Conservation (phyloP, 768 basidiomycete species). For the Tulasnella sp. region DNA sequence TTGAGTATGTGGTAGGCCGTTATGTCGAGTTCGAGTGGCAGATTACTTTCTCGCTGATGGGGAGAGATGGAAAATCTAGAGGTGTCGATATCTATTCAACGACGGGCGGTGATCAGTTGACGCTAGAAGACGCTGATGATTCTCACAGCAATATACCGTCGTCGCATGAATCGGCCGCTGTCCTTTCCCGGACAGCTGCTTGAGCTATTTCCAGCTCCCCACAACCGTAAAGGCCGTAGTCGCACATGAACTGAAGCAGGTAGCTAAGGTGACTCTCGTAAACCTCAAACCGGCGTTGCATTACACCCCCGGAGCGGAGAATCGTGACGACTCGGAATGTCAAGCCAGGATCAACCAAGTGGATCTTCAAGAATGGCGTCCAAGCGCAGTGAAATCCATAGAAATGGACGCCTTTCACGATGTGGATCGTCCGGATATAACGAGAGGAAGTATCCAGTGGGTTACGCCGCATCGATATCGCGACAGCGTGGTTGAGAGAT, state of each 20-base stretch:
- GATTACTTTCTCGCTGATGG: slow-evolving; percentile 31
- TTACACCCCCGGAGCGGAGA: slow-evolving; percentile 70
- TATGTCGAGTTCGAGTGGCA: slow-evolving; percentile 75
- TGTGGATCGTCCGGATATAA: slow-evolving; percentile 53
- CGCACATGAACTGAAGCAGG: slow-evolving; percentile 84
- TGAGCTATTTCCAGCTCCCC: slow-evolving; percentile 65
- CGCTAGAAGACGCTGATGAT: slow-evolving; percentile 52
- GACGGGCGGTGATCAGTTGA: background rate
- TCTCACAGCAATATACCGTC: slow-evolving; percentile 33
- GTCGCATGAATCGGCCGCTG: slow-evolving; percentile 23
- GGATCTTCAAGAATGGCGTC: slow-evolving; percentile 80
- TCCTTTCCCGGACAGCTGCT: slow-evolving; percentile 29
- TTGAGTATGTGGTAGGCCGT: slow-evolving; percentile 79
- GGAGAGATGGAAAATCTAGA: slow-evolving; percentile 9
- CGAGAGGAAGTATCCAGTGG: slow-evolving; percentile 23
- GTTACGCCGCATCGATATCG: slow-evolving; percentile 46
- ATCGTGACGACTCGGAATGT: slow-evolving; percentile 62
- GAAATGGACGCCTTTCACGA: slow-evolving; percentile 92
- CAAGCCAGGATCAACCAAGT: slow-evolving; percentile 45
- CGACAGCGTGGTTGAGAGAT: slow-evolving; percentile 80
- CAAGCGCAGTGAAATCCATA: slow-evolving; percentile 87
- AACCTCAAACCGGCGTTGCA: slow-evolving; percentile 64
- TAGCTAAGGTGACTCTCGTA: slow-evolving; percentile 89
- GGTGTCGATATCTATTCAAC: slow-evolving; percentile 9
- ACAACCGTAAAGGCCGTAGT: slow-evolving; percentile 91